These are phyloP conservation scores for Cavenderia fasciculata DNA, from an alignment of 78 protist species.

Conservation along the genomic window DNA sequence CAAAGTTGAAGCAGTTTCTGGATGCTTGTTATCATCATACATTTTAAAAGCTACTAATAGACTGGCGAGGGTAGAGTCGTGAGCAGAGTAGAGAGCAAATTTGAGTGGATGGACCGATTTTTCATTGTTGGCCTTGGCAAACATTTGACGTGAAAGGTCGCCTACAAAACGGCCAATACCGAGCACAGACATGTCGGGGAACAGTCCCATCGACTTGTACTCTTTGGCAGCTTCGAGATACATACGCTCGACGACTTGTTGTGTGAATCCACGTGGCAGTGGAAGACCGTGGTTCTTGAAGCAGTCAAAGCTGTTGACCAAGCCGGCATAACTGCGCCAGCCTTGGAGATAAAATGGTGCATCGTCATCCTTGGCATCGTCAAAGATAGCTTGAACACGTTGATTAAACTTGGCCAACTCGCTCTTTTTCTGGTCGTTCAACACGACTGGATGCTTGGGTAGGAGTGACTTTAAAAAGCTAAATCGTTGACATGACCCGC, in stretches of 20 bases:
- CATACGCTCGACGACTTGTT: slow-evolving; percentile 49
- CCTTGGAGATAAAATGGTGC: slow-evolving; percentile 38
- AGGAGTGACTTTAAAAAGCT: slow-evolving; percentile 16
- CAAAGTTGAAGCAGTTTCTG: slow-evolving; percentile 38
- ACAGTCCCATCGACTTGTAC: background rate
- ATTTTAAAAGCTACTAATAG: slow-evolving; percentile 53
- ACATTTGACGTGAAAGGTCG: slow-evolving; percentile 19
- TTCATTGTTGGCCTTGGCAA: background rate
- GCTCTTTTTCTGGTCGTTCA: slow-evolving; percentile 29
- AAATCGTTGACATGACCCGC: slow-evolving; percentile 14
- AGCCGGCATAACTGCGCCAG: slow-evolving; percentile 50
- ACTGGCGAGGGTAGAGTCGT: slow-evolving; percentile 67
- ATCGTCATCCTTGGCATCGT: slow-evolving; percentile 33
- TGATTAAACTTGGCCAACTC: background rate
- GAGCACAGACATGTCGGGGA: slow-evolving; percentile 15
- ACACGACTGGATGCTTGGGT: slow-evolving; percentile 17
- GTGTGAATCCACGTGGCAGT: slow-evolving; percentile 48
- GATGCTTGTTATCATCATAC: slow-evolving; percentile 56
- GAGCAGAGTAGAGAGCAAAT: slow-evolving; percentile 50
- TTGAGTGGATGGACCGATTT: slow-evolving; percentile 10
- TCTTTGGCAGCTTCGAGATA: slow-evolving; percentile 58
- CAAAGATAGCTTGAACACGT: slow-evolving; percentile 24
- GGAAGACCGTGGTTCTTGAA: slow-evolving; percentile 64
- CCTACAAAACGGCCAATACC: slow-evolving; percentile 62
- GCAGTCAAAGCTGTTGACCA: slow-evolving; percentile 63